Evolutionary conservation across 2,329 filamentous ascomycete genomes (phyloP).

Genomic region (Colletotrichum graminicola): DNA sequence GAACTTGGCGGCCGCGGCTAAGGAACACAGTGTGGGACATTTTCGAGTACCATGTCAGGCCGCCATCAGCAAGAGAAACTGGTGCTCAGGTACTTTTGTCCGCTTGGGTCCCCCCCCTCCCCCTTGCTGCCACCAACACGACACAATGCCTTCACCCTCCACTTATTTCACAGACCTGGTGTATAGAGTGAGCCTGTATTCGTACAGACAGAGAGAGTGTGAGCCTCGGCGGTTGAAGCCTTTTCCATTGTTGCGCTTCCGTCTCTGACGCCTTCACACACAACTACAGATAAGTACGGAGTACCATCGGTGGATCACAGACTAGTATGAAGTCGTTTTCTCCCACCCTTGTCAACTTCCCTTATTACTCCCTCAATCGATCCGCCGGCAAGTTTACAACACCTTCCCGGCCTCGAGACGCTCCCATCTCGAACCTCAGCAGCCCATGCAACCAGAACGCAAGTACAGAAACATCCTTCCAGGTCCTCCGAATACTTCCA

Average conservation of each 20-base stretch:
- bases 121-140: conserved; percentile 9
- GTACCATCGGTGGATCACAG: not conserved
- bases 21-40: conserved; percentile 35
- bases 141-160: conserved; percentile 7
- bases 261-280: not conserved
- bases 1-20: not conserved
- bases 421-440: conserved; percentile 11
- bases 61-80: conserved; percentile 22
- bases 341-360: not conserved
- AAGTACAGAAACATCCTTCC: conserved; percentile 37
- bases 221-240: not conserved
- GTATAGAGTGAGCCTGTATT: not conserved
- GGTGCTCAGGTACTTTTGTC: conserved; percentile 28
- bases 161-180: not conserved
- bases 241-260: not conserved
- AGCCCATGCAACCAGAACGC: conserved; percentile 37
- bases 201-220: not conserved
- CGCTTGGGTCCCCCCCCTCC: not conserved
- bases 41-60: conserved; percentile 13
- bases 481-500: conserved; percentile 2
- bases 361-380: conserved; percentile 8
- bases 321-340: conserved; percentile 21
- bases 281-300: not conserved
- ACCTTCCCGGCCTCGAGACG: conserved; percentile 6
- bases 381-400: conserved; percentile 2